Evolutionary conservation across 225 moss, liverwort and hornwort genomes (phyloP), one percentile per base, ranked within the genome.

Genomic region (Ulota crispa): DNA sequence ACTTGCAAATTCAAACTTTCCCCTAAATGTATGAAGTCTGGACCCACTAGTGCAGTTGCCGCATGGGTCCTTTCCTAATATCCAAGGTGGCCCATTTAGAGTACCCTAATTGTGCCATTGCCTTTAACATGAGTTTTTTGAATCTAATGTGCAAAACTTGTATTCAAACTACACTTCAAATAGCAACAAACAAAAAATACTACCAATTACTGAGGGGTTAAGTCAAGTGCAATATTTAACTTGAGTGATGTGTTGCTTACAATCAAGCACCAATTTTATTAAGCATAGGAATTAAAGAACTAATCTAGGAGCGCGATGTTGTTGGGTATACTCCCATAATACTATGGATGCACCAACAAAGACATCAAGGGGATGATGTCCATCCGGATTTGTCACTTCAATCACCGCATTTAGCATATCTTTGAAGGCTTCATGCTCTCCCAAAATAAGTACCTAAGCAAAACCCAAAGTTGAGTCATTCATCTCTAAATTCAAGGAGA

Each of bases 331-430:
- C 70, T 96, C 94, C 96, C 94, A 94, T 37, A 94, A 76, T 21
- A 92, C 91, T 53, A 93, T 90, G 42, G 96, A 91, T 80, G 92
- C 91, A 2, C 86, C 89, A 39, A 92, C 92, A 87, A 91, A 93
- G 26, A 89, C 89, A 76, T 96, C 89, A 34, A 93, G 84, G 66
- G 93, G 92, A 32, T 91, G 87, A 37, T 87, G 92, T 77, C 89
- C 92, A 20, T 92, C 87, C 16, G 92, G 89, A 64, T 92, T 89
- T 18, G 93, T 86, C 56, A 94, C 93, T 76, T 94, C 91, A 82
- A 94, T 81, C 75, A 91, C 87, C 21, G 63, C 75, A 76, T 94
- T 92, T 10, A 94, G 82, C 64, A 83, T 64, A 37, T 94, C 89
- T 30, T 78, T 34, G 12, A 90, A 88, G 84, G 90, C 87, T 63